Conservation (phyloP, 805 yeast species). For the Metschnikowia henanensis region DNA sequence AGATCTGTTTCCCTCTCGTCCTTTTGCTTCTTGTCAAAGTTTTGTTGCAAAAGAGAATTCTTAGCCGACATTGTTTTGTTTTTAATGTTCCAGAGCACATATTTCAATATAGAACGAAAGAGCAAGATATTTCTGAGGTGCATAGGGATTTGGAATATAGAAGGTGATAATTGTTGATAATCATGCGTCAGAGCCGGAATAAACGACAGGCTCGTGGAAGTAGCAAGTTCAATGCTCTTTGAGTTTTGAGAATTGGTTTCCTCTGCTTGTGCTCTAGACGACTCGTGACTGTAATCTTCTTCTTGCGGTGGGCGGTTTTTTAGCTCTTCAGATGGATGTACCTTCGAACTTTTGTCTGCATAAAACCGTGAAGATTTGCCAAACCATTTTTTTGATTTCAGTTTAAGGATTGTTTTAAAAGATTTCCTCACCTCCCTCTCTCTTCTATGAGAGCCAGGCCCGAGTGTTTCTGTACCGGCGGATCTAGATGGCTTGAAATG, state of each 20-base stretch:
- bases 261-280: neutral
- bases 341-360: too few relatives aligned
- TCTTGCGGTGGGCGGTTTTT: too few relatives aligned
- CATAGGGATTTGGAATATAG: conserved; percentile 1
- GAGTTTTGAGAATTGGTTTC: too few relatives aligned
- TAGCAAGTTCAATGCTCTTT: neutral
- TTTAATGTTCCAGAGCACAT: neutral
- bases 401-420: too few relatives aligned
- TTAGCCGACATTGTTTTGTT: neutral
- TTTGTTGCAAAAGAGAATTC: neutral
- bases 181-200: neutral
- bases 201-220: neutral
- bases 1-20: neutral
- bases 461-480: too few relatives aligned
- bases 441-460: too few relatives aligned
- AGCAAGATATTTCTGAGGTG: neutral
- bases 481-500: too few relatives aligned
- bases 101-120: neutral
- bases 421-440: neutral
- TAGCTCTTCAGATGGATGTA: too few relatives aligned
- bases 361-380: too few relatives aligned
- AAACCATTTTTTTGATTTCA: neutral
- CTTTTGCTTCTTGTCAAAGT: neutral
- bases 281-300: neutral
- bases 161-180: neutral